Evolutionary conservation across 305 asterid genomes (phyloP).

Genomic region (Fraxinus sp.): DNA sequence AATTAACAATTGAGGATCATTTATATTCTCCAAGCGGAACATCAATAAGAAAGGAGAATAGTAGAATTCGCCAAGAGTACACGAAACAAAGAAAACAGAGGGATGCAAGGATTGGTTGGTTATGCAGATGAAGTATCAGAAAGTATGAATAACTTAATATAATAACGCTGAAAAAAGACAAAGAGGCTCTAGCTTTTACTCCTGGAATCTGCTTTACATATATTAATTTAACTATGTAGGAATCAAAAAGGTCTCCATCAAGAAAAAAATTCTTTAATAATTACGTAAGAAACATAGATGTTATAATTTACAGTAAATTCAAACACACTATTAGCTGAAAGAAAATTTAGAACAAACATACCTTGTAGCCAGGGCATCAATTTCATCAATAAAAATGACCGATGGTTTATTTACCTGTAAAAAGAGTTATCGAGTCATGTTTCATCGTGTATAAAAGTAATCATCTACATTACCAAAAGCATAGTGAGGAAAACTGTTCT

Average conservation of each 20-base stretch:
- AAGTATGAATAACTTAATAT: background rate
- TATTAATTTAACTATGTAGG: background rate
- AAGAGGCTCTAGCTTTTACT: background rate
- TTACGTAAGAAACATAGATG: background rate
- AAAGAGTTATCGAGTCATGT: slow-evolving; percentile 23
- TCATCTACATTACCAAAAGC: background rate
- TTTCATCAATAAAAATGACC: slow-evolving; percentile 95
- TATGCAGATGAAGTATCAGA: background rate
- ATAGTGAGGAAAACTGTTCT: background rate
- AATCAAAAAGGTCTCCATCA: background rate
- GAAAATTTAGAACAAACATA: slow-evolving; percentile 34
- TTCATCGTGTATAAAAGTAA: slow-evolving; percentile 3
- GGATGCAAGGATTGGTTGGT: background rate
- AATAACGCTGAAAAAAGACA: background rate
- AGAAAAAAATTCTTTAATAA: background rate
- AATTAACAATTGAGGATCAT: slow-evolving; percentile 4
- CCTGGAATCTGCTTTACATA: background rate
- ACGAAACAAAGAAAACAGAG: background rate
- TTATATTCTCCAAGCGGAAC: background rate
- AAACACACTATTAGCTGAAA: background rate
- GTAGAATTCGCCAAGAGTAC: background rate
- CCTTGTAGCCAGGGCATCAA: slow-evolving; percentile 99
- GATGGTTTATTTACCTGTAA: slow-evolving; percentile 91
- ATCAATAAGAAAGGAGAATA: background rate
- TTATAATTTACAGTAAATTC: background rate